phyloP scores from a whole-genome alignment of 805 yeast genomes.

The Candida silvicultrix region DNA sequence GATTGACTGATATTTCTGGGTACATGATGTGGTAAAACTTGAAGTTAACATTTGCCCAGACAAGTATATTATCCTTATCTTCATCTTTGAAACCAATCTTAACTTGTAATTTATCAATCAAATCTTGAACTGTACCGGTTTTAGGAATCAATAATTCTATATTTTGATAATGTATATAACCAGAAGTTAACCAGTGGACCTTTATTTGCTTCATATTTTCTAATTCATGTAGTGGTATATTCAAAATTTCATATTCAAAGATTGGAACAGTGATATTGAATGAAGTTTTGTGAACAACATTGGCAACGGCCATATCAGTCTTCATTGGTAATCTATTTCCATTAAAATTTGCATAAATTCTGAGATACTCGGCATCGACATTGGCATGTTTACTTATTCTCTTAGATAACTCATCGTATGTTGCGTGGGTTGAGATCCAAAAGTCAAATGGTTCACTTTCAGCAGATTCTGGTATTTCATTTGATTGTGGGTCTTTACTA shows the following conservation, averaged over 20 bases:
- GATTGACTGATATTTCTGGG: constrained; percentile 30
- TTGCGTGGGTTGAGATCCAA: constrained; percentile 61
- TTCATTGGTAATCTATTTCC: constrained; percentile 49
- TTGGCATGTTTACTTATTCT: constrained; percentile 49
- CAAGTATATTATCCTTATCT: constrained; percentile 38
- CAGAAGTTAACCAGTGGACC: constrained; percentile 68
- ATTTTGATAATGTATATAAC: constrained; percentile 62
- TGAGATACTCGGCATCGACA: constrained; percentile 53
- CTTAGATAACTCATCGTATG: constrained; percentile 54
- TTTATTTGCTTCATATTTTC: constrained; percentile 68
- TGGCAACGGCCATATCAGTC: constrained; percentile 25
- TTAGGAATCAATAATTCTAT: constrained; percentile 67
- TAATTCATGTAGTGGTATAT: constrained; percentile 65
- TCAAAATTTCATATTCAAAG: constrained; percentile 73
- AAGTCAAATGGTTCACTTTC: constrained; percentile 40
- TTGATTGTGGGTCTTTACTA: constrained; percentile 12
- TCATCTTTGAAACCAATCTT: constrained; percentile 47
- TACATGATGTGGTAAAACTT: constrained; percentile 30
- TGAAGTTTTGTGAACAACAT: constrained; percentile 27
- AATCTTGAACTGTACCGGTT: constrained; percentile 45
- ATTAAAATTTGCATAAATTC: constrained; percentile 57
- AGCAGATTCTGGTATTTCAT: constrained; percentile 8
- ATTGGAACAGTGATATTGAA: constrained; percentile 27
- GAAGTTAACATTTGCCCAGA: constrained; percentile 46
- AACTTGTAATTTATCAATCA: constrained; percentile 48